Evolutionary conservation across 768 basidiomycete genomes (phyloP).

Genomic region (Auriscalpium vulgare): DNA sequence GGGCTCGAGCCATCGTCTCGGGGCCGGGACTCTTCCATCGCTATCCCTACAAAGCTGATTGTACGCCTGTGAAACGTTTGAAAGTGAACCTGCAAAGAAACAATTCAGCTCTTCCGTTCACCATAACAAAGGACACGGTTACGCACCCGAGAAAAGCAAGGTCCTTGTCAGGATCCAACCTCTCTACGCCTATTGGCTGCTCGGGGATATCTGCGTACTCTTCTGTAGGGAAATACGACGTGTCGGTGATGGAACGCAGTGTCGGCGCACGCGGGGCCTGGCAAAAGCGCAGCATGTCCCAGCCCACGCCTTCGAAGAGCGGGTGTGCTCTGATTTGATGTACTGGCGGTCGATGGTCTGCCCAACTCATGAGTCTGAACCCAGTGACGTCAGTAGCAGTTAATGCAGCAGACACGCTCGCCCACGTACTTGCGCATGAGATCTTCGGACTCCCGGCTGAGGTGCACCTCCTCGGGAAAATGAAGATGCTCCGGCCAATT

Average conservation of each 20-base stretch:
- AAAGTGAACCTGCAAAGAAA: slow-evolving; percentile 56
- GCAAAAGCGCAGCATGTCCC: slow-evolving; percentile 78
- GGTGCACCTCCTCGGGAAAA: slow-evolving; percentile 94
- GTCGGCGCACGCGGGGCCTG: slow-evolving; percentile 94
- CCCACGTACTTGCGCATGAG: slow-evolving; percentile 65
- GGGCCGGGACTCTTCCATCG: no score
- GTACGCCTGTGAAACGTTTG: slow-evolving; percentile 53
- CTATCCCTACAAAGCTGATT: slow-evolving; percentile 9
- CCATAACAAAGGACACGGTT: not conserved
- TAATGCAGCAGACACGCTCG: not conserved
- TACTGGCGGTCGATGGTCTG: slow-evolving; percentile 66
- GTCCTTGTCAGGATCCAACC: slow-evolving; percentile 42
- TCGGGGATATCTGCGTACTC: slow-evolving; percentile 75
- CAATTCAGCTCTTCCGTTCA: not conserved
- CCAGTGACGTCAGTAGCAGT: not conserved
- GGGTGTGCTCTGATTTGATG: slow-evolving; percentile 88
- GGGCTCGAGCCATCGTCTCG: not conserved
- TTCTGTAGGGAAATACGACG: slow-evolving; percentile 95
- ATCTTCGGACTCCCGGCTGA: slow-evolving; percentile 88
- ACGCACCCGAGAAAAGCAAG: slow-evolving; percentile 50
- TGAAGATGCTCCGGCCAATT: slow-evolving; percentile 83
- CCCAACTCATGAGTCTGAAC: slow-evolving; percentile 72
- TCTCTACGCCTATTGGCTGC: slow-evolving; percentile 34
- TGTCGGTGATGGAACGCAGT: slow-evolving; percentile 86
- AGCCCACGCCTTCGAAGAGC: slow-evolving; percentile 94